A percentile compares a stretch with the other conserved stretches of the same genome.
Evolutionary conservation across 2,329 filamentous ascomycete genomes (phyloP).

Genomic region (Trichoderma oligosporum): DNA sequence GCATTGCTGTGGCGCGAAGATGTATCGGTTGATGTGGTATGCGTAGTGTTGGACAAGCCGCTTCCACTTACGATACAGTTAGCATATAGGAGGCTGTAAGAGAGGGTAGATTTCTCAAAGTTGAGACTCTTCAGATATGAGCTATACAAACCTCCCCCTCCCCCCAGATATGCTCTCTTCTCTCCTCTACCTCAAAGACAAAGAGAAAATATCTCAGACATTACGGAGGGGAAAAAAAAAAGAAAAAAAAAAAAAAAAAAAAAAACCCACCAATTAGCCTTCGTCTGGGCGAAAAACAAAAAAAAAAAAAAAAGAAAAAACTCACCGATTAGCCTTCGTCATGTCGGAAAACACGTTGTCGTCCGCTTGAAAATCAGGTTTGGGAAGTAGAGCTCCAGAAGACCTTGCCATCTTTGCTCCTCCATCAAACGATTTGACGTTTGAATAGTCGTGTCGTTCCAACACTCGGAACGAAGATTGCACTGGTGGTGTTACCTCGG

Average conservation of each 20-base stretch:
- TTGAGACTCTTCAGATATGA: neutral
- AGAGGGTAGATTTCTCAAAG: neutral
- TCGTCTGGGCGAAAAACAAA: constrained; percentile 52
- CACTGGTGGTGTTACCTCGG: constrained; percentile 38
- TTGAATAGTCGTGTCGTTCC: constrained; percentile 46
- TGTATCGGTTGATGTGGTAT: constrained; percentile 56
- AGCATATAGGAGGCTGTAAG: constrained; percentile 25
- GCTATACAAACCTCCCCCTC: neutral
- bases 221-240: no score
- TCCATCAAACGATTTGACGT: constrained; percentile 49
- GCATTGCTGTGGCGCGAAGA: constrained; percentile 60
- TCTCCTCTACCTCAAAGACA: neutral
- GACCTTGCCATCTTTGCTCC: constrained; percentile 43
- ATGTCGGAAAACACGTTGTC: constrained; percentile 58
- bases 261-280: constrained; percentile 50
- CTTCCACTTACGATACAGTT: constrained; percentile 49
- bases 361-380: constrained; percentile 39
- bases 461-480: constrained; percentile 57
- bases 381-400: constrained; percentile 36
- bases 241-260: constrained; percentile 20
- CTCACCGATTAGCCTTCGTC: constrained; percentile 54
- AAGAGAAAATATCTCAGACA: no score
- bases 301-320: constrained; percentile 20
- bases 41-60: constrained; percentile 59
- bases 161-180: neutral